Evolutionary conservation across 1,139 yeast species (phyloP).

Genomic region (Nakaseomyces kungkrabaensis): DNA sequence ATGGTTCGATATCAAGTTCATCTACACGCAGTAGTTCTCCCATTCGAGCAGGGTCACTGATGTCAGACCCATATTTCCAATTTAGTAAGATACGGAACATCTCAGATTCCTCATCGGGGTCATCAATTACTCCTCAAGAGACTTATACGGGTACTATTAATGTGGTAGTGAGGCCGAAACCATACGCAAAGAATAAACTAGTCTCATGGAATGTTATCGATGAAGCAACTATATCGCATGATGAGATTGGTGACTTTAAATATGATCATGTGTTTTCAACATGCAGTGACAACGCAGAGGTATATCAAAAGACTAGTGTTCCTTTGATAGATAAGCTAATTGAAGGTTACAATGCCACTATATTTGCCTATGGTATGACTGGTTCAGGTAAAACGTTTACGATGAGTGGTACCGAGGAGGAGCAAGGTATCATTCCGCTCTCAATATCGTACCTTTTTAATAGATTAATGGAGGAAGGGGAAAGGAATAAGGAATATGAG

Average conservation of each 20-base stretch:
- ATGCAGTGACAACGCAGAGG: constrained; percentile 43
- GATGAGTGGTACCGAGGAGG: constrained; percentile 60
- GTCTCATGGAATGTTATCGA: constrained; percentile 35
- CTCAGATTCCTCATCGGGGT: background rate
- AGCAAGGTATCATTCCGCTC: constrained; percentile 71
- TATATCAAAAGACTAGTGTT: constrained; percentile 52
- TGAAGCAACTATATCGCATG: constrained; percentile 38
- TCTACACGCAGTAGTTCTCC: constrained; percentile 15
- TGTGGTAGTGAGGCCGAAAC: constrained; percentile 32
- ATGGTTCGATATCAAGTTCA: constrained; percentile 14
- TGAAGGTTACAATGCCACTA: constrained; percentile 79
- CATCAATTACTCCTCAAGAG: constrained; percentile 3
- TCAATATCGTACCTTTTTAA: constrained; percentile 61
- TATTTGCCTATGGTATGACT: constrained; percentile 91
- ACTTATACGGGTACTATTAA: constrained; percentile 31
- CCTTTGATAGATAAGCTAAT: constrained; percentile 57
- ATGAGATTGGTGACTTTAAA: constrained; percentile 46
- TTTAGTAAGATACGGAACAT: constrained; percentile 7
- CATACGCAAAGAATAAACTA: constrained; percentile 27
- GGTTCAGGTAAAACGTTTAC: constrained; percentile 87
- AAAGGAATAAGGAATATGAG: constrained; percentile 15
- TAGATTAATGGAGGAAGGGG: constrained; percentile 32
- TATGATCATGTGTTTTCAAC: constrained; percentile 73
- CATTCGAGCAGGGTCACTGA: constrained; percentile 9
- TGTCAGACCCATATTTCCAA: constrained; percentile 11